A percentile compares a stretch with the other conserved stretches of the same genome.
Conservation (phyloP, 306 rosid species). For the Trifolium subterraneum region DNA sequence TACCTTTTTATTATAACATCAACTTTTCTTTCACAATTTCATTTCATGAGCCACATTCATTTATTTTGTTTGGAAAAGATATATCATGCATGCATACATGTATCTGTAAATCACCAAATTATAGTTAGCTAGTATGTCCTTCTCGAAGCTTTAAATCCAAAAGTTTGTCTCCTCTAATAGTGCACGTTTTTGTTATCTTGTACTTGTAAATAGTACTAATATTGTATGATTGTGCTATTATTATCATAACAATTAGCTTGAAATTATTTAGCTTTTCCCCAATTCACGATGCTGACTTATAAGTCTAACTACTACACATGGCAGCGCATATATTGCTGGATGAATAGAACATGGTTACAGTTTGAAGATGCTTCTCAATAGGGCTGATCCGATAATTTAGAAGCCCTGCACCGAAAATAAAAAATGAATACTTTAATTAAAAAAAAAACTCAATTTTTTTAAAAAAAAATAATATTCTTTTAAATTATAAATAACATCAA, state of each 20-base stretch:
- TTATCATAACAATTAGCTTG: not conserved
- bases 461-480: too few species aligned
- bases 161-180: not conserved
- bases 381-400: too few species aligned
- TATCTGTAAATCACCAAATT: not conserved
- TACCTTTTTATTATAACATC: not conserved
- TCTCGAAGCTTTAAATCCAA: not conserved
- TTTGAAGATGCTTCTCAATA: too few species aligned
- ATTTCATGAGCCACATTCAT: not conserved
- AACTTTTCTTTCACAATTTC: not conserved
- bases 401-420: too few species aligned
- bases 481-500: too few species aligned
- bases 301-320: too few species aligned
- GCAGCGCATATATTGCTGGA: too few species aligned
- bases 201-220: not conserved
- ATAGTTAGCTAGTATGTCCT: not conserved
- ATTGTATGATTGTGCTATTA: not conserved
- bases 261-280: not conserved
- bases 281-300: not conserved
- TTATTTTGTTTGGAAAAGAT: not conserved
- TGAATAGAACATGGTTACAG: too few species aligned
- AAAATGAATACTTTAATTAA: too few species aligned
- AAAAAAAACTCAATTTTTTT: too few species aligned
- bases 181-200: not conserved
- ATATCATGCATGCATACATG: not conserved